These are phyloP conservation scores for Setaria italica DNA, from an alignment of 202 grass and related monocot species.

Conservation along the genomic window DNA sequence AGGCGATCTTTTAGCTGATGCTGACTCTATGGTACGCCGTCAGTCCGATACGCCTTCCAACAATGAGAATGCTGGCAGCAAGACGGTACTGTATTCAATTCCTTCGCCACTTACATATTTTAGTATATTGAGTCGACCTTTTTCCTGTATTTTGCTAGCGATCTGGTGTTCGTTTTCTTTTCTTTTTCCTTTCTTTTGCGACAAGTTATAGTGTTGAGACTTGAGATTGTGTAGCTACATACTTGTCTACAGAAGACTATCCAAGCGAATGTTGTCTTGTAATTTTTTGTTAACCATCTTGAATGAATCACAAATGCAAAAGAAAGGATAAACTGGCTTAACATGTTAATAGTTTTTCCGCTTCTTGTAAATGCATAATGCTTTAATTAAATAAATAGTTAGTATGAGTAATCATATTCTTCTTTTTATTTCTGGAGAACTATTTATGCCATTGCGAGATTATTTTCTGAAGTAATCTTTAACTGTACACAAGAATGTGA, in stretches of 20 bases:
- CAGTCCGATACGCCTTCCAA: conserved; percentile 65
- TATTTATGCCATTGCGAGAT: not conserved
- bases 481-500: conserved; percentile 4
- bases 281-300: conserved; percentile 20
- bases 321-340: not conserved
- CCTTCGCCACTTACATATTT: conserved; percentile 31
- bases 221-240: conserved; percentile 11
- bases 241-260: conserved; percentile 6
- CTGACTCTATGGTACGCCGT: conserved; percentile 81
- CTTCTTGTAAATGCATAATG: conserved; percentile 20
- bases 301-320: not conserved
- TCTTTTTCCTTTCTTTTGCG: not conserved
- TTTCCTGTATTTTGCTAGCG: conserved; percentile 17
- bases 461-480: conserved; percentile 24
- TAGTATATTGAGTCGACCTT: conserved; percentile 5
- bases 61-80: conserved; percentile 60
- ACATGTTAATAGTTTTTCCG: not conserved
- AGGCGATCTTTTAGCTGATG: conserved; percentile 90
- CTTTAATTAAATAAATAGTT: conserved; percentile 10
- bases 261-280: not conserved
- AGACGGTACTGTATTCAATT: conserved; percentile 64
- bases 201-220: conserved; percentile 4
- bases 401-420: conserved; percentile 14
- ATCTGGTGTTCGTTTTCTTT: conserved; percentile 2
- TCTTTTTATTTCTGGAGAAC: conserved; percentile 7